These are phyloP conservation scores for Hondaea fermentalgiana DNA, from an alignment of 108 stramenopile species.

Conservation along the genomic window DNA sequence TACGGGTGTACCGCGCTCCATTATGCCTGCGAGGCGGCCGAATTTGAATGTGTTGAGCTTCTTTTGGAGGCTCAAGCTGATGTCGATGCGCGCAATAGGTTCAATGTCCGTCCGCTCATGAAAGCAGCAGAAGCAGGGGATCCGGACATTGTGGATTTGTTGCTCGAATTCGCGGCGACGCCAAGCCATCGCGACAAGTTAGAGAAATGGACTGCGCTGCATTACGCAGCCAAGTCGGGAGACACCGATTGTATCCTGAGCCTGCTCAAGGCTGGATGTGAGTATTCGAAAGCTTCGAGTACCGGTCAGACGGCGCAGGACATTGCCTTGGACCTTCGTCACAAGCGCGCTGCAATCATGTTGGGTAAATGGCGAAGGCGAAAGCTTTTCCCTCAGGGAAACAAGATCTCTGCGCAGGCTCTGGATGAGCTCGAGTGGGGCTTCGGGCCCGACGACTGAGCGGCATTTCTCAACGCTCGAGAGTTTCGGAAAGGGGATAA, in stretches of 20 bases:
- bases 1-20: neutral
- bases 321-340: neutral
- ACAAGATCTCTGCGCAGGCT: neutral
- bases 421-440: neutral
- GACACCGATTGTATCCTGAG: neutral
- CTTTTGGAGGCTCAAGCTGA: neutral
- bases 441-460: neutral
- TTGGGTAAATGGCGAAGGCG: neutral
- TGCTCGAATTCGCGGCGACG: neutral
- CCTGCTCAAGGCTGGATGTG: neutral
- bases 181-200: neutral
- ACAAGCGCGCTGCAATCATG: neutral
- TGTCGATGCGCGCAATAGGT: neutral
- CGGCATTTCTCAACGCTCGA: neutral
- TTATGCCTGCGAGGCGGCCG: neutral
- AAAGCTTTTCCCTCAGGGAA: neutral
- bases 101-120: neutral
- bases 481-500: neutral
- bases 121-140: neutral
- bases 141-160: neutral
- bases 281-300: neutral
- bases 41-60: neutral
- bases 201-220: slow-evolving; percentile 13
- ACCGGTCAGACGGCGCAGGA: neutral
- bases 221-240: neutral